These are phyloP conservation scores for Phaeosphaeria sp. DNA, from an alignment of 2,329 filamentous ascomycete species.

Conservation along the genomic window DNA sequence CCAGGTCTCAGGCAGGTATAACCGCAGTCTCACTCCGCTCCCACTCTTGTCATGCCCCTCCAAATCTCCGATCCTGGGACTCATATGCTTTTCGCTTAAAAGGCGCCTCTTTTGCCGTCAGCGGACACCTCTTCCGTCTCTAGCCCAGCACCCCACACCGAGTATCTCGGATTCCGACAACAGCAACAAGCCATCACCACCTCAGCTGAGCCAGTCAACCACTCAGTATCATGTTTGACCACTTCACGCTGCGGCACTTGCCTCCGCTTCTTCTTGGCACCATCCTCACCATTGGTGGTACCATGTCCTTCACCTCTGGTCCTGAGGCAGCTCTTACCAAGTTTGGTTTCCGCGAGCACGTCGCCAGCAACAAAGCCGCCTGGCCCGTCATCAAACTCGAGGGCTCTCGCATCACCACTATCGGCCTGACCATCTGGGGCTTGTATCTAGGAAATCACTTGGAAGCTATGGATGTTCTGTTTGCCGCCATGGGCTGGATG, in stretches of 20 bases:
- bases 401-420: conserved; percentile 17
- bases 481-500: conserved; percentile 15
- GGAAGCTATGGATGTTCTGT: conserved; percentile 21
- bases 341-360: conserved; percentile 12
- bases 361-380: conserved; percentile 14
- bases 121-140: neutral
- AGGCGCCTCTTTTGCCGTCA: neutral
- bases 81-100: no score
- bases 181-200: neutral
- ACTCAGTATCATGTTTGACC: neutral
- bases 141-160: neutral
- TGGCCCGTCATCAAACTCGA: conserved; percentile 20
- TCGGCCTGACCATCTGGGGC: conserved; percentile 19
- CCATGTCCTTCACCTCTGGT: conserved; percentile 9
- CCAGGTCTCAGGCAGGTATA: no score
- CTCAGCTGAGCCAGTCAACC: neutral
- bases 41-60: no score
- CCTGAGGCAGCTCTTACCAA: conserved; percentile 12
- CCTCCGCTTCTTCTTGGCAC: conserved; percentile 20
- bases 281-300: conserved; percentile 13
- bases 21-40: no score
- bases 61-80: no score
- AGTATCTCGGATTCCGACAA: neutral
- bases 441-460: conserved; percentile 18
- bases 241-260: conserved; percentile 15